phyloP scores from a whole-genome alignment of 106 monocot species.

The Narthecium ossifragum region DNA sequence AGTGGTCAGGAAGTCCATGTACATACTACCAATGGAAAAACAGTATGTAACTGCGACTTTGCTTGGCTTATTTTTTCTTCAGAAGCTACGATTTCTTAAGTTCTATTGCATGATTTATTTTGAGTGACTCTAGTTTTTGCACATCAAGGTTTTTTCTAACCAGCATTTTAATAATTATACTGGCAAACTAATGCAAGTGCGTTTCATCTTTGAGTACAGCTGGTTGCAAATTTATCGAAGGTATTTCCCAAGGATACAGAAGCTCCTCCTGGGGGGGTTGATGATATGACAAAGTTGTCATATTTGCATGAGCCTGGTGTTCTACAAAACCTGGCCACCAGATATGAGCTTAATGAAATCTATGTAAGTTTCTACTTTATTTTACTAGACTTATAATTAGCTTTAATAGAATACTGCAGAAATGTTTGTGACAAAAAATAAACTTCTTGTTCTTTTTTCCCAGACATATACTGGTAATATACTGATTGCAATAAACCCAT shows the following conservation, averaged over 20 bases:
- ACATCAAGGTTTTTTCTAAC: background rate
- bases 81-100: too few relatives aligned
- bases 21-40: slow-evolving; percentile 17
- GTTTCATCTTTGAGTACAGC: slow-evolving; percentile 11
- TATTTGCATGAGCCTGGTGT: slow-evolving; percentile 90
- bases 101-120: background rate
- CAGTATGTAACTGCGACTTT: background rate
- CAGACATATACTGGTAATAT: slow-evolving; percentile 79
- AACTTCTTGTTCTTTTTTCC: too few relatives aligned
- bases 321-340: slow-evolving; percentile 53
- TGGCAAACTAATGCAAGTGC: background rate
- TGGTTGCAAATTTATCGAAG: slow-evolving; percentile 43
- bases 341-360: slow-evolving; percentile 73
- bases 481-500: slow-evolving; percentile 72
- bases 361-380: slow-evolving; percentile 47
- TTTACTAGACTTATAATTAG: background rate
- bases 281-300: slow-evolving; percentile 84
- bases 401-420: too few relatives aligned
- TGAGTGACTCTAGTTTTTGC: background rate
- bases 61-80: background rate
- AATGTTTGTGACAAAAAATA: too few relatives aligned
- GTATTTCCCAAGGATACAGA: slow-evolving; percentile 65
- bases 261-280: slow-evolving; percentile 71
- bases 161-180: background rate
- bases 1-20: slow-evolving; percentile 12